phyloP scores from a whole-genome alignment of 495 filamentous ascomycete species.

The Hypomontagnella submonticulosa region DNA sequence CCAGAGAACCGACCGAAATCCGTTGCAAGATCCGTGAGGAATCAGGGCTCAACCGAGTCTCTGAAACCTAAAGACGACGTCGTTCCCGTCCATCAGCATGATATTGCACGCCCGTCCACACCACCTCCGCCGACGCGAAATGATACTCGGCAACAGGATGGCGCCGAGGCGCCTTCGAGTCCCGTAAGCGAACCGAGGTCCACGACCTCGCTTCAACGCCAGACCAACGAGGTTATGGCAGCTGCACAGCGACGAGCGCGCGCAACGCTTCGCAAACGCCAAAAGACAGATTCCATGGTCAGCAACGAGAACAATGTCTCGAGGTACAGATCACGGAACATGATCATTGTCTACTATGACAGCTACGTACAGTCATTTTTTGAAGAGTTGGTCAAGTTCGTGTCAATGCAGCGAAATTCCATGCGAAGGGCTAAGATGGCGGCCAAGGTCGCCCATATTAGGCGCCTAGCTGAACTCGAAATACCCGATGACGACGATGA shows the following conservation, averaged over 20 bases:
- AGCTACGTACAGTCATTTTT: slow-evolving; percentile 83
- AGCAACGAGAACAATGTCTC: slow-evolving; percentile 61
- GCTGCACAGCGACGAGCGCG: slow-evolving; percentile 56
- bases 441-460: slow-evolving; percentile 68
- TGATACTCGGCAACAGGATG: slow-evolving; percentile 37
- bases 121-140: slow-evolving; percentile 31
- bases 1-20: slow-evolving; percentile 50
- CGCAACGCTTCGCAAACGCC: slow-evolving; percentile 62
- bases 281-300: slow-evolving; percentile 68
- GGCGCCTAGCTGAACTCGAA: slow-evolving; percentile 62
- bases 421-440: slow-evolving; percentile 83
- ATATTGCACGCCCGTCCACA: slow-evolving; percentile 28
- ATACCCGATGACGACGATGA: slow-evolving; percentile 59
- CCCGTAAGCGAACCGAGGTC: slow-evolving; percentile 46
- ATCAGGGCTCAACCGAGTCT: slow-evolving; percentile 72
- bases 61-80: slow-evolving; percentile 64
- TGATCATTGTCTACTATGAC: slow-evolving; percentile 91
- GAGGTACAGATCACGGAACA: slow-evolving; percentile 75
- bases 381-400: slow-evolving; percentile 80
- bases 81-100: slow-evolving; percentile 44
- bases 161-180: slow-evolving; percentile 46
- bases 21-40: slow-evolving; percentile 59
- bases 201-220: slow-evolving; percentile 61
- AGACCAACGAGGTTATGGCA: slow-evolving; percentile 56
- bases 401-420: slow-evolving; percentile 81